Evolutionary conservation across 1,139 yeast species (phyloP).

Genomic region (Candida smagusa): DNA sequence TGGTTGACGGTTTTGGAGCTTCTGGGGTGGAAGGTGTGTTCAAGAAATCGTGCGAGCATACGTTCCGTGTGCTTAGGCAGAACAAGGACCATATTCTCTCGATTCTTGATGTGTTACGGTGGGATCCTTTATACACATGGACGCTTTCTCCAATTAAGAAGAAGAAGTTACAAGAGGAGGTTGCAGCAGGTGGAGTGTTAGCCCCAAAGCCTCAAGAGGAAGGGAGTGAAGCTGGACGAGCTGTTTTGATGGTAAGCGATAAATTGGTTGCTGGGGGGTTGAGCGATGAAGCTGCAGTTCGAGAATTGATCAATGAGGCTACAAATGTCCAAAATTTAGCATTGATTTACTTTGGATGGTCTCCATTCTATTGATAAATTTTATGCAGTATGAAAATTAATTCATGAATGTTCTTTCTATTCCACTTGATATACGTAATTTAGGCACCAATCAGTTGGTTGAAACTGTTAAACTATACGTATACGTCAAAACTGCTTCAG

Average conservation of each 20-base stretch:
- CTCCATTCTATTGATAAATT: constrained; percentile 42
- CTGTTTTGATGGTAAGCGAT: constrained; percentile 66
- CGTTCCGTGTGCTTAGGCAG: constrained; percentile 62
- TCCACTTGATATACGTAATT: constrained; percentile 22
- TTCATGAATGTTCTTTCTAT: constrained; percentile 13
- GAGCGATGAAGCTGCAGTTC: constrained; percentile 79
- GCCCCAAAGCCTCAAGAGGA: constrained; percentile 40
- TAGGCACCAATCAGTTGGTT: constrained; percentile 12
- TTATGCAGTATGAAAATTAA: too few species aligned
- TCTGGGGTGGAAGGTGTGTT: constrained; percentile 79
- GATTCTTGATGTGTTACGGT: constrained; percentile 78
- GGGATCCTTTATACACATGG: constrained; percentile 96
- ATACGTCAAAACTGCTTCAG: background rate
- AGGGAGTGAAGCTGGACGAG: constrained; percentile 77
- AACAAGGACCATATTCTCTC: constrained; percentile 72
- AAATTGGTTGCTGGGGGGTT: constrained; percentile 67
- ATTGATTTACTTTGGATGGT: constrained; percentile 82
- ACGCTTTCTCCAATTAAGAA: constrained; percentile 68
- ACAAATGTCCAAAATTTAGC: constrained; percentile 66
- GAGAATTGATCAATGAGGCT: constrained; percentile 79
- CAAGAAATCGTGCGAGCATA: constrained; percentile 68
- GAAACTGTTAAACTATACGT: constrained; percentile 13
- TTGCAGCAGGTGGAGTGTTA: constrained; percentile 15
- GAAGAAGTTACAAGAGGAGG: constrained; percentile 51
- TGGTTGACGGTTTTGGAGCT: constrained; percentile 90